Conservation (phyloP, 768 basidiomycete species). For the Termitomyces sp. region DNA sequence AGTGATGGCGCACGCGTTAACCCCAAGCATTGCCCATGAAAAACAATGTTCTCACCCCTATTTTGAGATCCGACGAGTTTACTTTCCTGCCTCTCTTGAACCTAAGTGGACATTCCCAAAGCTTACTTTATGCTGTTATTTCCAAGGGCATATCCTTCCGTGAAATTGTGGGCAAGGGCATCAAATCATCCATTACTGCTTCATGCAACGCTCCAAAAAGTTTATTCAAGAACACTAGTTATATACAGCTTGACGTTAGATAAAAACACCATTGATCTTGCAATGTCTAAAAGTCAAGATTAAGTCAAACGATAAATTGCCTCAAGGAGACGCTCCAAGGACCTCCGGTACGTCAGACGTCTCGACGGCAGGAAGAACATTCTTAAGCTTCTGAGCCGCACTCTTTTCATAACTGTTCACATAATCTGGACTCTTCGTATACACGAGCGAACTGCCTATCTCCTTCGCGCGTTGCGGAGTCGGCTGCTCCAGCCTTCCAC, state of each 20-base stretch:
- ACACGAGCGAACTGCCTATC: conserved; percentile 19
- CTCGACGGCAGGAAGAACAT: background rate
- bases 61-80: background rate
- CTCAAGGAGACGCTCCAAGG: conserved; percentile 3
- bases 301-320: background rate
- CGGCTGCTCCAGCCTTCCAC: conserved; percentile 20
- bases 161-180: no score
- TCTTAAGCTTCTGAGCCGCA: background rate
- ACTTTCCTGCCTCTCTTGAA: no score
- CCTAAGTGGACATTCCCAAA: no score
- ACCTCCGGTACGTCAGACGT: background rate
- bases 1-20: background rate
- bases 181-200: no score
- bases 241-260: background rate
- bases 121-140: no score
- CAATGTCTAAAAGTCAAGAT: background rate
- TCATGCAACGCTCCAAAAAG: background rate
- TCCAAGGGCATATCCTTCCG: no score
- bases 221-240: background rate
- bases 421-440: conserved; percentile 29
- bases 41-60: background rate
- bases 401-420: conserved; percentile 24
- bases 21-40: background rate
- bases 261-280: background rate
- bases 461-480: conserved; percentile 23